Conservation (phyloP, 148 eudicot species). For the Oxyria digyna region DNA sequence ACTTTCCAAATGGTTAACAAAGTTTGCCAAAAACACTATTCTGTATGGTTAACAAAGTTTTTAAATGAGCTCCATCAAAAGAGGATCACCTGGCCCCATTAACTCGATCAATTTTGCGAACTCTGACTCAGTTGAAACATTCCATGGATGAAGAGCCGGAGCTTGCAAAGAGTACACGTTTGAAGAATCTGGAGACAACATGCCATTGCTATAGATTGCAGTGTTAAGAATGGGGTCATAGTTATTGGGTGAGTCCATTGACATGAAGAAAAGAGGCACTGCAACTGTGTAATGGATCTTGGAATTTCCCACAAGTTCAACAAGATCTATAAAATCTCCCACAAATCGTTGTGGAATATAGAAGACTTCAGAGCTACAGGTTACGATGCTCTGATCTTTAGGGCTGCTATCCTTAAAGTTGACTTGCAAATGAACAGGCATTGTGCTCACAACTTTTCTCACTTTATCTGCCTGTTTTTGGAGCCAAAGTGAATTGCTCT, state of each 20-base stretch:
- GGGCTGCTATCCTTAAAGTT: constrained; percentile 37
- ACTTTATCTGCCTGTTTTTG: constrained; percentile 43
- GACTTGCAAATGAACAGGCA: constrained; percentile 68
- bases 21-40: neutral
- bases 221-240: constrained; percentile 33
- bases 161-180: constrained; percentile 35
- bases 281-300: constrained; percentile 58
- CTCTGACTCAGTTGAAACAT: constrained; percentile 45
- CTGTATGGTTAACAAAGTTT: neutral
- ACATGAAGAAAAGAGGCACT: constrained; percentile 44
- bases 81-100: constrained; percentile 64
- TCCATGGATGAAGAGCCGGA: constrained; percentile 58
- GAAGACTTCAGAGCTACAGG: constrained; percentile 57
- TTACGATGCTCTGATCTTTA: constrained; percentile 16
- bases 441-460: constrained; percentile 34
- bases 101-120: constrained; percentile 44
- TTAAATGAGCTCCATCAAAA: constrained; percentile 52
- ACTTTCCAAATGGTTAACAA: neutral
- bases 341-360: constrained; percentile 42
- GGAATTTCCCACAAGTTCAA: constrained; percentile 33
- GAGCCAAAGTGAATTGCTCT: constrained; percentile 34
- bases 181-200: constrained; percentile 20
- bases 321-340: constrained; percentile 42
- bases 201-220: constrained; percentile 30
- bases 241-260: constrained; percentile 45